A percentile compares a stretch with the other conserved stretches of the same genome.
Conservation (phyloP, 768 basidiomycete species). For the Tremella yokohamensis region DNA sequence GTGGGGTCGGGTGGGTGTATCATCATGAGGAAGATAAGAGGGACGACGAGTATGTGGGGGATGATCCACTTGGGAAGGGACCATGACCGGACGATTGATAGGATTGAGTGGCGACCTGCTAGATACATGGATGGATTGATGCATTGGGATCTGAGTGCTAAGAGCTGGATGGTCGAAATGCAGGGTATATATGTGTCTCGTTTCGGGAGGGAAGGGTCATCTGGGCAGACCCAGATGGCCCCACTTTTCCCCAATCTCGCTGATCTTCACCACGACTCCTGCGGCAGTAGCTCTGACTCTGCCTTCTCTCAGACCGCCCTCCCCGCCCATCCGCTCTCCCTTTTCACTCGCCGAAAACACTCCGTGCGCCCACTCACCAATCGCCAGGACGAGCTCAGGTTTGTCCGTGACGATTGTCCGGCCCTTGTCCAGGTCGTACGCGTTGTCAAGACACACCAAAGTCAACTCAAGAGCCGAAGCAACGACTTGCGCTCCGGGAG, state of each 20-base stretch:
- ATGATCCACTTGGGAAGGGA: too few relatives aligned
- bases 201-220: background rate
- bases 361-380: constrained; percentile 74
- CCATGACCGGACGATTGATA: too few relatives aligned
- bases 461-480: constrained; percentile 72
- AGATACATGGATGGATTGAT: too few relatives aligned
- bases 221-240: constrained; percentile 57
- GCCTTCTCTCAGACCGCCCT: constrained; percentile 56
- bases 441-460: constrained; percentile 70
- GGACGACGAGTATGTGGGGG: too few relatives aligned
- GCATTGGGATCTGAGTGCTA: too few relatives aligned
- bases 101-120: too few relatives aligned
- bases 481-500: constrained; percentile 65
- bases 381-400: constrained; percentile 64
- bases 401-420: constrained; percentile 71
- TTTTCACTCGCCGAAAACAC: constrained; percentile 66
- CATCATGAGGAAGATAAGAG: too few relatives aligned
- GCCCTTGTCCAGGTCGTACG: constrained; percentile 72
- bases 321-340: constrained; percentile 63
- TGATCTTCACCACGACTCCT: constrained; percentile 75
- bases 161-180: too few relatives aligned
- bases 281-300: constrained; percentile 68
- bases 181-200: too few relatives aligned
- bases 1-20: too few relatives aligned
- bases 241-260: constrained; percentile 68